phyloP scores from a whole-genome alignment of 2,329 filamentous ascomycete species.

The Cytospora leucostoma region DNA sequence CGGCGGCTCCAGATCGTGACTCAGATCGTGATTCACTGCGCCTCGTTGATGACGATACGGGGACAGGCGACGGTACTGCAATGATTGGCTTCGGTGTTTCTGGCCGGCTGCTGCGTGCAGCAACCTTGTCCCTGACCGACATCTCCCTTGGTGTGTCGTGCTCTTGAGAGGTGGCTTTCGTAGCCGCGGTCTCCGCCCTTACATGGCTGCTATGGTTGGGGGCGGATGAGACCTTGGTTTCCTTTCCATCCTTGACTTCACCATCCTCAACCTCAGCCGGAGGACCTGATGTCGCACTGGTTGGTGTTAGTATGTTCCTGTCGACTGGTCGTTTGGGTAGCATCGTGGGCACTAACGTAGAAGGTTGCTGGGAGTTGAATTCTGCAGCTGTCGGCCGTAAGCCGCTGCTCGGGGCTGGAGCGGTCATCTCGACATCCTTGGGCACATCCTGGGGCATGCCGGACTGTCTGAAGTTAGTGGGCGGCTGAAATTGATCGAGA shows the following conservation, averaged over 20 bases:
- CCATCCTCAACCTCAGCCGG: conserved; percentile 67
- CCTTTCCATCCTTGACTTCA: conserved; percentile 66
- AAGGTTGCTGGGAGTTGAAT: conserved; percentile 58
- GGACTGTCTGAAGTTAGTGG: conserved; percentile 46
- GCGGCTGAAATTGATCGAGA: conserved; percentile 25
- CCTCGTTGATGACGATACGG: conserved; percentile 4
- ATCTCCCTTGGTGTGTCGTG: conserved; percentile 32
- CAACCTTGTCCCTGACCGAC: conserved; percentile 36
- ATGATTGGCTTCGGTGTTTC: conserved; percentile 23
- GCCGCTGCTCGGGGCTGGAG: conserved; percentile 38
- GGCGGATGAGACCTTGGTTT: conserved; percentile 33
- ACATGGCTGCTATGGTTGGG: conserved; percentile 27
- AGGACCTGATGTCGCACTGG: conserved; percentile 31
- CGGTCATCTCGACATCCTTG: conserved; percentile 40
- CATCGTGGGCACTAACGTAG: conserved; percentile 31
- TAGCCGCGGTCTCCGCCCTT: conserved; percentile 24
- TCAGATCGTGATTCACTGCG: conserved; percentile 23
- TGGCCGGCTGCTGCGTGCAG: conserved; percentile 34
- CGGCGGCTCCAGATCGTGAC: conserved; percentile 34
- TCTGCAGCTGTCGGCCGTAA: conserved; percentile 63
- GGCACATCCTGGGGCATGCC: conserved; percentile 42
- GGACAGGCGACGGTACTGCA: conserved; percentile 6
- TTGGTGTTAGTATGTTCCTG: conserved; percentile 27
- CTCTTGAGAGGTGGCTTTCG: conserved; percentile 27
- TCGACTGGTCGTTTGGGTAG: conserved; percentile 28